Evolutionary conservation across 257 asterid genomes (phyloP), one percentile per base, ranked within the genome.

Genomic region (Penstemon davidsonii): DNA sequence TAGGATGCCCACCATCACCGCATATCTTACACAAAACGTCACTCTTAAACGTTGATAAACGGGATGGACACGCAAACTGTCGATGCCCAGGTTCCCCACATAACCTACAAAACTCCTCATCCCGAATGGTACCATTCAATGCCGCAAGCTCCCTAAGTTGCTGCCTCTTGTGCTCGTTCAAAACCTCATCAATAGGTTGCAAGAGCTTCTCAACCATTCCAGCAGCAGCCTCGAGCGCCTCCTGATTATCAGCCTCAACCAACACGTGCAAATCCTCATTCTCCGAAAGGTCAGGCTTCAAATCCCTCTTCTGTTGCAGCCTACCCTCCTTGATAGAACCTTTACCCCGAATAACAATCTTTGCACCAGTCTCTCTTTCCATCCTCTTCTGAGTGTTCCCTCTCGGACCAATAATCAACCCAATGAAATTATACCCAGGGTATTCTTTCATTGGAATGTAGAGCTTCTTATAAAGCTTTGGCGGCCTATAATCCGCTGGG

Each of bases 1-100:
- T 93, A 7, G 99, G 99, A 74, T 81, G 98, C 3, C 99, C 99
- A 67, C 99, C 97, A 68, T 93, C 99, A 72, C 99, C 99, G 69
- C 99, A 93, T 55, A 86, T 88, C 78, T 83, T 93, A 79, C 99
- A 93, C 54, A 85, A 72, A 66, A 93, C 97, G 44, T 93, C 99
- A 68, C 97, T 90, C 82, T 91, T 91, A 70, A 91, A 91, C 15
- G 96, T 91, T 0, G 96, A 80, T 8, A 80, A 63, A 7, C 96
- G 88, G 36, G 98, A 89, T 68, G 98, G 98, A 77, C 98, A 91
- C 0, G 96, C 95, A 69, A 78, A 87, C 69, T 91, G 96, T 70
- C 98, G 74, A 67, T 91, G 98, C 12, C 98, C 98, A 13, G 95
- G 88, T 80, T 93, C 99, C 55, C 97, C 99, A 70, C 99, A 93